Conservation (phyloP, 2,329 filamentous ascomycete genomes). For the Penicillium sp. region DNA sequence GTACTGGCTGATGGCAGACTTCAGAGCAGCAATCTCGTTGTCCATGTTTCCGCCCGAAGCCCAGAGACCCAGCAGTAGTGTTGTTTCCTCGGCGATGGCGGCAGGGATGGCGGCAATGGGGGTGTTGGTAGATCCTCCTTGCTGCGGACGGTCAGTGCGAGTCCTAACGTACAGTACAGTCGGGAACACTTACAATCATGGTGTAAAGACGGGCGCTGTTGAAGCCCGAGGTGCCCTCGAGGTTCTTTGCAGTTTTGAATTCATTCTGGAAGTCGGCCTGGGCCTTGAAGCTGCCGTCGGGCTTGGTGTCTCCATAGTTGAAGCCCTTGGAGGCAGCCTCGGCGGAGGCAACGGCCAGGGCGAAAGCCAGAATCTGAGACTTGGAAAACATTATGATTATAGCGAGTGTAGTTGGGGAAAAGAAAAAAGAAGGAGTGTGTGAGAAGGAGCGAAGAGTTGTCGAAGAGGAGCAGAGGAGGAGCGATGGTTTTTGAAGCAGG, state of each 20-base stretch:
- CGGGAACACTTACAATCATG: slow-evolving; percentile 54
- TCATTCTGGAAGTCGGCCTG: slow-evolving; percentile 51
- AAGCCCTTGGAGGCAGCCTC: slow-evolving; percentile 51
- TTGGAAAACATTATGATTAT: slow-evolving; percentile 26
- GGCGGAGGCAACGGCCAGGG: slow-evolving; percentile 38
- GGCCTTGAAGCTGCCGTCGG: slow-evolving; percentile 46
- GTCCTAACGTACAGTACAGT: too few species aligned
- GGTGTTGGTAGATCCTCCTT: slow-evolving; percentile 62
- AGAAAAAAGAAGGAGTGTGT: slow-evolving; percentile 13
- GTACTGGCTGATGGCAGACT: slow-evolving; percentile 70
- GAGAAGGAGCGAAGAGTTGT: slow-evolving; percentile 17
- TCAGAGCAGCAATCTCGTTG: slow-evolving; percentile 76
- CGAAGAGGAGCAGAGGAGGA: slow-evolving; percentile 11
- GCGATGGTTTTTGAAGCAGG: not conserved
- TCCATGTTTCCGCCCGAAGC: slow-evolving; percentile 72
- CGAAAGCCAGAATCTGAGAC: slow-evolving; percentile 40
- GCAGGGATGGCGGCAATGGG: slow-evolving; percentile 78
- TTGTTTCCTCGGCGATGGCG: slow-evolving; percentile 78
- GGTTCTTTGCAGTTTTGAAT: slow-evolving; percentile 49
- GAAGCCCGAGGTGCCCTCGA: slow-evolving; percentile 46
- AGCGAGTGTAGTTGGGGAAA: slow-evolving; percentile 18
- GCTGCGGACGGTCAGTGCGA: slow-evolving; percentile 23
- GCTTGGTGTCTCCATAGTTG: slow-evolving; percentile 52
- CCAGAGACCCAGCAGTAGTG: slow-evolving; percentile 84
- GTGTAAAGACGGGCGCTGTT: slow-evolving; percentile 63